A percentile compares a stretch with the other conserved stretches of the same genome.
Conservation (phyloP, 2,329 filamentous ascomycete genomes). For the Aspergillus novofumigatus region DNA sequence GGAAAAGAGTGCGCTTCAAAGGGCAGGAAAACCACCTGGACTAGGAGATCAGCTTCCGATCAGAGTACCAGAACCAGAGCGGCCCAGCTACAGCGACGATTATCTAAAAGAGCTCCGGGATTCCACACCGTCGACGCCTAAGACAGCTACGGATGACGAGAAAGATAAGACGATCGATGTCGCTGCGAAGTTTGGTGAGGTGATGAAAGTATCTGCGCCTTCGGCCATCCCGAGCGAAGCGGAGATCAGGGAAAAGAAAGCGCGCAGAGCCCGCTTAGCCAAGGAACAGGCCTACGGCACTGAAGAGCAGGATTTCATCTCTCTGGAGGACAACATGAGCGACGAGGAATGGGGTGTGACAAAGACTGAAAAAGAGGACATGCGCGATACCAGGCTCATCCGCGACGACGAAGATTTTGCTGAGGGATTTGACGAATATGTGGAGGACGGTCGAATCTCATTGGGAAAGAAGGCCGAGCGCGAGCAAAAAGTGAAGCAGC, state of each 20-base stretch:
- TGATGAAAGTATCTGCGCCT: slow-evolving; percentile 28
- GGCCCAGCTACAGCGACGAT: slow-evolving; percentile 80
- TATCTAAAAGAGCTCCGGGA: slow-evolving; percentile 80
- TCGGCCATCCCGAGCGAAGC: slow-evolving; percentile 69
- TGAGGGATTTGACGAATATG: slow-evolving; percentile 89
- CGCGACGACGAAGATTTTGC: slow-evolving; percentile 87
- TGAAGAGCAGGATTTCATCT: slow-evolving; percentile 55
- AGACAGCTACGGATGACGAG: slow-evolving; percentile 36
- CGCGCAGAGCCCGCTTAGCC: slow-evolving; percentile 75
- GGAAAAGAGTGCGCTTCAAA: slow-evolving; percentile 64
- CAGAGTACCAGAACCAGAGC: slow-evolving; percentile 60
- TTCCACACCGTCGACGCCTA: slow-evolving; percentile 79
- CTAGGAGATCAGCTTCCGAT: slow-evolving; percentile 53
- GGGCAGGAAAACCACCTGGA: slow-evolving; percentile 44
- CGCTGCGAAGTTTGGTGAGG: slow-evolving; percentile 46
- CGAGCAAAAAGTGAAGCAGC: slow-evolving; percentile 61
- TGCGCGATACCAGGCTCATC: slow-evolving; percentile 69
- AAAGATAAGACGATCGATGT: slow-evolving; percentile 54
- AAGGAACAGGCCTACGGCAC: slow-evolving; percentile 57
- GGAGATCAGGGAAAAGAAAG: slow-evolving; percentile 88
- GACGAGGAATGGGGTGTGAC: slow-evolving; percentile 45
- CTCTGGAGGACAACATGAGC: slow-evolving; percentile 33
- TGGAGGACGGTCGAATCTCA: slow-evolving; percentile 76
- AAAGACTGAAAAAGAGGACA: slow-evolving; percentile 56
- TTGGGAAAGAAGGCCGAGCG: slow-evolving; percentile 75